Evolutionary conservation across 352 stramenopile genomes (phyloP), one percentile per base, ranked within the genome.

Genomic region (Globisporangium paddicum): DNA sequence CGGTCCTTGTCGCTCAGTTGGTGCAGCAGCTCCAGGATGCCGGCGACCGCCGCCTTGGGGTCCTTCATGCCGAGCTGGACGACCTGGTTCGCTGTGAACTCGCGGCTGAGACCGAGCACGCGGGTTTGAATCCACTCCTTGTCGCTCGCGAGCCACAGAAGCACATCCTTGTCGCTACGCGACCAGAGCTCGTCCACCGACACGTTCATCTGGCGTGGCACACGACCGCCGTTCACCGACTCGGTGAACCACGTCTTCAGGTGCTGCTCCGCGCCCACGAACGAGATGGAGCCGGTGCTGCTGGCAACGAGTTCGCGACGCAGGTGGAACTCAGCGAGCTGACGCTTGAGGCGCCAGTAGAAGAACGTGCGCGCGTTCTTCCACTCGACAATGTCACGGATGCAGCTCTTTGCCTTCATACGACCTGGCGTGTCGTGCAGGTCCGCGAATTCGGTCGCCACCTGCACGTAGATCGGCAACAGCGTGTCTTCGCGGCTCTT

Each of bases 351-450:
- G 40, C 97, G 83, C 96, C 94, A 98, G 88, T 99, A 99, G 67
- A 99, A 99, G 86, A 98, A 99, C 49, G 70, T 87, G 38, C 98
- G 90, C 30, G 96, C 88, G 62, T 97, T 69, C 40, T 75, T 80
- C 98, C 98, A 99, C 58, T 96, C 85, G 37, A 99, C 96, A 42
- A 98, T 85, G 23, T 96, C 73, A 58, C 97, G 82, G 79, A 99
- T 99, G 44, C 98, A 98, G 63, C 91, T 91, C 72, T 99, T 98
- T 41, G 97, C 96, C 75, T 98, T 96, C 98, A 99, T 99, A 55
- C 98, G 89, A n/a, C 97, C 98, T 34, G 98, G 97, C 49, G 96
- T 99, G 73, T 99, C 98, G 80, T 99, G 98, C 35, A 99, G 82
- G 70, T 99, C 98, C 30, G 96, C 98, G 73, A 99, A 99, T 73